A percentile compares a stretch with the other conserved stretches of the same genome.
These are phyloP conservation scores for Sordaria brevicollis DNA, from an alignment of 495 filamentous ascomycete genomes.

Conservation along the genomic window DNA sequence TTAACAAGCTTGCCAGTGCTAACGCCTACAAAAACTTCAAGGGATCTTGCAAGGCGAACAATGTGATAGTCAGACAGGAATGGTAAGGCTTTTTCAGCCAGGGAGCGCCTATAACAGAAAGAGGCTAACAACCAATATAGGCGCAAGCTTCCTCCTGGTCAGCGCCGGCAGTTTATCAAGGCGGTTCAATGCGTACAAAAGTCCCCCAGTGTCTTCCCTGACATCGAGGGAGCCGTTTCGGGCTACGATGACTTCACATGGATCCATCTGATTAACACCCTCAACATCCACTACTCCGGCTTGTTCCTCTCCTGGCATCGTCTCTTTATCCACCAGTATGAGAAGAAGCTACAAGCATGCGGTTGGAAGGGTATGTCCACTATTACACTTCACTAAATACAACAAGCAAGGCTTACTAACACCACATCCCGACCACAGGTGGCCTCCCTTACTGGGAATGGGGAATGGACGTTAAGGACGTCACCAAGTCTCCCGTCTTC, in stretches of 20 bases:
- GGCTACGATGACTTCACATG: not conserved
- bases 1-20: constrained; percentile 13
- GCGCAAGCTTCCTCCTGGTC: constrained; percentile 29
- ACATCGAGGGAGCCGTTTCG: not conserved
- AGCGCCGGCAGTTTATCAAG: constrained; percentile 50
- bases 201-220: constrained; percentile 33
- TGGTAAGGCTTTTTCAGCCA: too few relatives aligned
- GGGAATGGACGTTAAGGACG: constrained; percentile 17
- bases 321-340: not conserved
- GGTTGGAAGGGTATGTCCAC: not conserved
- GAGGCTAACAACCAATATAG: constrained; percentile 18
- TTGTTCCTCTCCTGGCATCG: constrained; percentile 1
- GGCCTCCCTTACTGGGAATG: constrained; percentile 17
- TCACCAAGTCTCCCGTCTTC: constrained; percentile 14
- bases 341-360: not conserved
- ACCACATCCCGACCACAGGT: not conserved
- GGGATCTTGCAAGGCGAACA: constrained; percentile 9
- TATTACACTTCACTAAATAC: not conserved
- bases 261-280: not conserved
- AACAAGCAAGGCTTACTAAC: not conserved
- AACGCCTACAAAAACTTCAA: constrained; percentile 5
- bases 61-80: constrained; percentile 18
- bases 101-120: too few relatives aligned
- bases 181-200: constrained; percentile 54
- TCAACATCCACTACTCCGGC: not conserved